Base-by-base conservation (phyloP, 177 flowering plant genomes). In the Vitis hybrid region DNA sequence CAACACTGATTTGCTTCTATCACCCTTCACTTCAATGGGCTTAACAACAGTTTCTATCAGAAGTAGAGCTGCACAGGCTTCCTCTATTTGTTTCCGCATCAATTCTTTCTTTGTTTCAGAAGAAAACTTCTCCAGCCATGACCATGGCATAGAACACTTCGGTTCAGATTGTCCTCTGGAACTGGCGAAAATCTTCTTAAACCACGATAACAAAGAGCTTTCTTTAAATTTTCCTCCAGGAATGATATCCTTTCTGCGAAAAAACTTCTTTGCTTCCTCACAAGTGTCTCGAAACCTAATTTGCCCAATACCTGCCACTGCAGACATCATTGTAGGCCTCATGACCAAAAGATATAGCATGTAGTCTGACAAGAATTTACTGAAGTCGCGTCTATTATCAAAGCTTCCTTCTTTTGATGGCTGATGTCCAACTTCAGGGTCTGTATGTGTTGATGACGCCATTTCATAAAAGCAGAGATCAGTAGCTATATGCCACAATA, bases 401-500 rank as follows among this genome's bases (percentile, higher is more conserved):
- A 4, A 26, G 26, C 26, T 26, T 26, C 3, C 3, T 26, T 21
- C 11, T 29, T 9, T 33, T 33, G 7, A 6, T 33, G 45, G 6
- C 45, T 33, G 45, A 6, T 4, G 5, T 33, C 45, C 45, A 33
- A 33, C 45, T 33, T 33, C 45, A 5, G 45, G 45, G 45, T 33
- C 45, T 33, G 5, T 5, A 33, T 33, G 1, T 33, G 7, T 33
- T 33, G 7, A 16, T 9, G 19, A 0, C 7, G 26, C 0, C 2
- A 39, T 18, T 9, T 5, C 2, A 52, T 45, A 29, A 26, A 63
- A 68, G 22, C 66, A 76, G 10, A 76, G 63, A 2, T 67, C 68
- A 2, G 78, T 76, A 3, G 78, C 78, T 9, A 76, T 59, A 48
- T 76, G 78, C 78, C 74, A 75, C 2, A 56, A 18, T 5, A 75